Conservation (phyloP, 768 basidiomycete species). For the Suillus variegatus region DNA sequence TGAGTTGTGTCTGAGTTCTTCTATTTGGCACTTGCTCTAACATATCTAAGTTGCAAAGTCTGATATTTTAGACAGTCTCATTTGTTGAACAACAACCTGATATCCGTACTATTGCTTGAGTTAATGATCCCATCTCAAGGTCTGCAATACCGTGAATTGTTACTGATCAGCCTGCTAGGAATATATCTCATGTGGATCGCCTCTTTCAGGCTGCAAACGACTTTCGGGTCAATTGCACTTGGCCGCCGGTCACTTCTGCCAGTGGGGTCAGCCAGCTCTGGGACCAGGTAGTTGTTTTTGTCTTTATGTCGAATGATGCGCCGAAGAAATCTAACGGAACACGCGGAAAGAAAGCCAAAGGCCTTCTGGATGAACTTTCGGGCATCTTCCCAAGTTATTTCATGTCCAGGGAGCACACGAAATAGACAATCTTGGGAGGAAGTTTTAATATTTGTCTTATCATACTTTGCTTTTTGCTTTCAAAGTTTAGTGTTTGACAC, state of each 20-base stretch:
- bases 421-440: not conserved
- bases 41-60: too few relatives aligned
- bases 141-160: constrained; percentile 6
- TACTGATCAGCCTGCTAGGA: constrained; percentile 33
- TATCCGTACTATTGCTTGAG: too few relatives aligned
- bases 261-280: constrained; percentile 47
- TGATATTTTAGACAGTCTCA: too few relatives aligned
- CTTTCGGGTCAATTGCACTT: constrained; percentile 46
- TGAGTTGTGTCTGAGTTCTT: too few relatives aligned
- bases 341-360: constrained; percentile 26
- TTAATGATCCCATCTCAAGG: not conserved
- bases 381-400: constrained; percentile 58
- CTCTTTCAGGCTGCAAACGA: constrained; percentile 59
- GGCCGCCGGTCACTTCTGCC: constrained; percentile 32
- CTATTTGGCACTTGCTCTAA: too few relatives aligned
- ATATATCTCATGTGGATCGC: constrained; percentile 48
- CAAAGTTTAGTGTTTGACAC: not conserved
- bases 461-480: constrained; percentile 1
- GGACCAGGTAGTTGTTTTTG: constrained; percentile 54
- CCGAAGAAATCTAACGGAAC: constrained; percentile 10
- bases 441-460: not conserved
- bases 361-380: constrained; percentile 23
- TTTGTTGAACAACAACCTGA: too few relatives aligned
- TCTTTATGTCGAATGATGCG: not conserved
- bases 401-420: constrained; percentile 21